Evolutionary conservation across 2,329 filamentous ascomycete species (phyloP), one percentile per base, ranked within the genome.

Genomic region (Fusarium lateritium): DNA sequence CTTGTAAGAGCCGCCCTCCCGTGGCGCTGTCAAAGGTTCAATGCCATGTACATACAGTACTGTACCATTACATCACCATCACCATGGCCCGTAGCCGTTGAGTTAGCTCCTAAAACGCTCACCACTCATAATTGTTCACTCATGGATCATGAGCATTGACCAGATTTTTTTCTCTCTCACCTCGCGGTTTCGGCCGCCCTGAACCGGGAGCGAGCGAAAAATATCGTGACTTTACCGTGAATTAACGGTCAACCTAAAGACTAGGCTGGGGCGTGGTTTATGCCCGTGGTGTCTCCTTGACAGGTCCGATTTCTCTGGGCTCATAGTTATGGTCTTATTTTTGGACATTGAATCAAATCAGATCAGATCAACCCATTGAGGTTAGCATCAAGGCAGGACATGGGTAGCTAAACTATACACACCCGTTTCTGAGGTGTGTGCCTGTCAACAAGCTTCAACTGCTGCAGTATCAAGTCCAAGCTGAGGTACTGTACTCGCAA

Each of bases 1-100:
- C 19, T 19, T 52, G n/a, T 21, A 64, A 62, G 70, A 73, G 67
- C 67, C 64, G 64, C 67, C 56, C 40, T 71, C 61, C 67, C 58
- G 58, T 69, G 63, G 66, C 71, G 65, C 54, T 34, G 39, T 28
- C 22, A 45, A 19, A 28, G 17, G 10, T 44, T 19, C 19, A 19
- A 19, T 19, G 19, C 19, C 19, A 17, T 33, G 26, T 26, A 8
- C 44, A 17, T n/a, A 40, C 24, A 45, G 50, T 26, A 43, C 38
- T 19, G 50, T 55, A 44, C 51, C 56, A 73, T 73, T 73, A 73
- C 71, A 73, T 73, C 71, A 73, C 67, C 67, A 71, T 72, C 44
- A 62, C 59, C 42, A 26, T 38, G n/a, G 8, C 34, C 34, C 43
- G 47, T 47, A 33, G 34, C 38, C 40, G 44, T 40, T 19, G 34